These are phyloP conservation scores for Rhododendron vialii DNA, from an alignment of 148 eudicot species.

Conservation along the genomic window DNA sequence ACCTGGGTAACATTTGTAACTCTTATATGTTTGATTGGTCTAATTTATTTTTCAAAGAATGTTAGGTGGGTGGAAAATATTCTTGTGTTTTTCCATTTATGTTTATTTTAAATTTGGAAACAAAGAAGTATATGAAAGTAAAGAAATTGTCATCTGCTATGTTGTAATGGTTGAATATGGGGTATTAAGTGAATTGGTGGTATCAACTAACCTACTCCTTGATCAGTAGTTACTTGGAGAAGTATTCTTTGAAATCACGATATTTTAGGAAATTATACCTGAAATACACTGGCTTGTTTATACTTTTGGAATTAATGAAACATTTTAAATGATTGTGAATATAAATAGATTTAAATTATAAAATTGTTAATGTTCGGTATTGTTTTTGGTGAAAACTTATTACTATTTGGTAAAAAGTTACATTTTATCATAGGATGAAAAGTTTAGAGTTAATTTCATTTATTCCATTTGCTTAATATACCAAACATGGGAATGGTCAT, in stretches of 20 bases:
- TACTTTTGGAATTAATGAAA: neutral
- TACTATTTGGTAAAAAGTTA: neutral
- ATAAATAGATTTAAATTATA: neutral
- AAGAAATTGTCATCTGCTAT: neutral
- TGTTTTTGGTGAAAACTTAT: neutral
- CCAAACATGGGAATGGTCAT: neutral
- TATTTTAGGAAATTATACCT: neutral
- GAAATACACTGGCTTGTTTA: neutral
- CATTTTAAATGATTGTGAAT: neutral
- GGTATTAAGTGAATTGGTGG: neutral
- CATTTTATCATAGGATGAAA: neutral
- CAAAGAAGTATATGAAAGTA: neutral
- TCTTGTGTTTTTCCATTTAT: neutral
- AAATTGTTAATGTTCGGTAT: neutral
- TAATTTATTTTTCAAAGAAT: neutral
- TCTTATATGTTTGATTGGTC: neutral
- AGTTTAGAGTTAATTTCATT: neutral
- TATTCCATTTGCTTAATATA: neutral
- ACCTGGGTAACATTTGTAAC: neutral
- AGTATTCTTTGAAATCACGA: neutral
- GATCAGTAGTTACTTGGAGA: neutral
- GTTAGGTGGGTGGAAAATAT: neutral
- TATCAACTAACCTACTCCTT: neutral
- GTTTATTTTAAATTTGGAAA: neutral
- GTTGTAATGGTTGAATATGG: neutral